Evolutionary conservation across 1,284 basidiomycete genomes (phyloP).

Genomic region (Laetiporus sulphureus): DNA sequence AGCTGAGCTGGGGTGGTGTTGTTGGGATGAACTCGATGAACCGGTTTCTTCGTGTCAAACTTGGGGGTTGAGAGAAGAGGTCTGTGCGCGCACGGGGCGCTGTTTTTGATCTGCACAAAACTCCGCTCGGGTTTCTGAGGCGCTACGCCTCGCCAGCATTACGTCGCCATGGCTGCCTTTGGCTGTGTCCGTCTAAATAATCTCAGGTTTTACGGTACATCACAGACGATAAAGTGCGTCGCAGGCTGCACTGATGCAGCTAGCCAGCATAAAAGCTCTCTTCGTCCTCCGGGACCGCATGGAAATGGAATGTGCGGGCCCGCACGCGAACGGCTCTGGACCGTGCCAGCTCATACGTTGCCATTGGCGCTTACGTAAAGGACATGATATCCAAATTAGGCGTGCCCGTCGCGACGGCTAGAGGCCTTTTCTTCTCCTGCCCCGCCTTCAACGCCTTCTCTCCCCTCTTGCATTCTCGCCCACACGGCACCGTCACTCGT

Average conservation of each 20-base stretch:
- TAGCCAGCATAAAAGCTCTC: too few relatives aligned
- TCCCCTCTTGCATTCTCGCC: background rate
- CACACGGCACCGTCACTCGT: slow-evolving; percentile 7
- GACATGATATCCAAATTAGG: too few relatives aligned
- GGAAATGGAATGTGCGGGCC: too few relatives aligned
- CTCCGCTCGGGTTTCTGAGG: slow-evolving; percentile 21
- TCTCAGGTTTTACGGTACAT: too few relatives aligned
- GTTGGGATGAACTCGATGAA: slow-evolving; percentile 61
- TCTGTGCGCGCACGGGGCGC: slow-evolving; percentile 23
- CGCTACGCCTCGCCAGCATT: slow-evolving; percentile 6
- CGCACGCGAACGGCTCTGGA: slow-evolving; percentile 2
- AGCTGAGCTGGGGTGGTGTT: slow-evolving; percentile 47
- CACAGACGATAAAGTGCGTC: too few relatives aligned
- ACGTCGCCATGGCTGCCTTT: slow-evolving; percentile 28
- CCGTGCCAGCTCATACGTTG: slow-evolving; percentile 14
- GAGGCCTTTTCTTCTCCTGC: background rate
- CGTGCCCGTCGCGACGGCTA: background rate
- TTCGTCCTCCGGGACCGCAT: too few relatives aligned
- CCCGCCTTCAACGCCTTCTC: background rate
- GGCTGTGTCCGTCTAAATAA: too few relatives aligned
- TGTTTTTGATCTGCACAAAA: slow-evolving; percentile 28
- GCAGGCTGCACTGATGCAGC: too few relatives aligned
- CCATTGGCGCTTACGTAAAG: slow-evolving; percentile 7
- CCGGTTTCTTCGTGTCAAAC: slow-evolving; percentile 75
- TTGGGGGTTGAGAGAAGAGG: slow-evolving; percentile 66